Conservation (phyloP, 805 yeast species). For the Metschnikowia chrysomelidarum region DNA sequence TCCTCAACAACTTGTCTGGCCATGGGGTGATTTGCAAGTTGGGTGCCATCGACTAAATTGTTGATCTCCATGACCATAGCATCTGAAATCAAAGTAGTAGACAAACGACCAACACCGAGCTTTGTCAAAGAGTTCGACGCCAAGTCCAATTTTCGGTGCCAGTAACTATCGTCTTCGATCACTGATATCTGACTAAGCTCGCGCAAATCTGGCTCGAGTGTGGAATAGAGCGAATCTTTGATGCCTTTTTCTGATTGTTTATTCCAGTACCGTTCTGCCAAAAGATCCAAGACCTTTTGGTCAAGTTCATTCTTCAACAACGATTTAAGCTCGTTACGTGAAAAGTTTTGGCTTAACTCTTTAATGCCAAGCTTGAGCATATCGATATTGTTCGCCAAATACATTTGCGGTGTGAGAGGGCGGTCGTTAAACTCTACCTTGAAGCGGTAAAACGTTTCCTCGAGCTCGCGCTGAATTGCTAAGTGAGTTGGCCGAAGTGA, state of each 20-base stretch:
- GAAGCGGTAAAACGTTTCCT: conserved; percentile 87
- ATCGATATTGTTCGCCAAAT: conserved; percentile 89
- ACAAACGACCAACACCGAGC: conserved; percentile 87
- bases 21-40: conserved; percentile 80
- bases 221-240: conserved; percentile 13
- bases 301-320: conserved; percentile 81
- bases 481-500: conserved; percentile 85
- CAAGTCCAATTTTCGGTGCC: conserved; percentile 86
- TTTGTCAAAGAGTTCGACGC: conserved; percentile 84
- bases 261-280: conserved; percentile 94
- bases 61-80: conserved; percentile 77
- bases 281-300: conserved; percentile 79
- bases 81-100: conserved; percentile 79
- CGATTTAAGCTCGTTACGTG: conserved; percentile 76
- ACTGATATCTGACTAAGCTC: conserved; percentile 53
- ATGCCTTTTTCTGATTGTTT: conserved; percentile 40
- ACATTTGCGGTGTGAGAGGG: conserved; percentile 89
- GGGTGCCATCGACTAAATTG: conserved; percentile 68
- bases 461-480: conserved; percentile 85
- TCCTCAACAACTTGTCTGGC: conserved; percentile 79
- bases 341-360: conserved; percentile 79
- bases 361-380: conserved; percentile 80
- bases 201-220: conserved; percentile 48
- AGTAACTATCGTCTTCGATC: conserved; percentile 65
- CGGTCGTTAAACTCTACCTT: conserved; percentile 97